Evolutionary conservation across 2,329 filamentous ascomycete species (phyloP).

Genomic region (Diaporthe longicolla): DNA sequence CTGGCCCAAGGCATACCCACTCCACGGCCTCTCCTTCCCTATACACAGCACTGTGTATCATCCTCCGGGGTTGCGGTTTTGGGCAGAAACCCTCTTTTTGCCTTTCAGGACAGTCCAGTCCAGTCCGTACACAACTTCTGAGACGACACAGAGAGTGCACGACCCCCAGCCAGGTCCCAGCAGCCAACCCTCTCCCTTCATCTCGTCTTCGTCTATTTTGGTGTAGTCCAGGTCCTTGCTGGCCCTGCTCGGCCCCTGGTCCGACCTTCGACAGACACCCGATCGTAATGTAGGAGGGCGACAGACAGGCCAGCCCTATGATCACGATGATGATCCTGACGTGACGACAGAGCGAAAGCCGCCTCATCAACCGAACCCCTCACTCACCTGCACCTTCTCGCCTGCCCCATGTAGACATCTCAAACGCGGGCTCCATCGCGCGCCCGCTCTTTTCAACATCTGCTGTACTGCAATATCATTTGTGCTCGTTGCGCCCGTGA

Average conservation of each 20-base stretch:
- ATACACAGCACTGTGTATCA: neutral
- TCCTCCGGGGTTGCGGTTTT: slow-evolving; percentile 19
- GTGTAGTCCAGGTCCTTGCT: slow-evolving; percentile 1
- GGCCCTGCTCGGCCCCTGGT: neutral
- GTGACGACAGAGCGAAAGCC: neutral
- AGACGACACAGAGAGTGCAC: slow-evolving; percentile 16
- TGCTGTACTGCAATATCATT: slow-evolving; percentile 19
- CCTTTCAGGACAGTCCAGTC: neutral
- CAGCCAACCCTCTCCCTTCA: slow-evolving; percentile 14
- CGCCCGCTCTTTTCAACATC: slow-evolving; percentile 21
- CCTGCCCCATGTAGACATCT: neutral
- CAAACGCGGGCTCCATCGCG: slow-evolving; percentile 19
- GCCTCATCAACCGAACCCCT: slow-evolving; percentile 9
- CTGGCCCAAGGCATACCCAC: neutral
- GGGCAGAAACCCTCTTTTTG: slow-evolving; percentile 34
- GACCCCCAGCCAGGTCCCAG: slow-evolving; percentile 15
- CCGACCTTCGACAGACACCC: slow-evolving; percentile 11
- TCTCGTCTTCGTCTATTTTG: slow-evolving; percentile 27
- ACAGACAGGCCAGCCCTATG: slow-evolving; percentile 25
- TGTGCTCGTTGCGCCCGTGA: slow-evolving; percentile 12
- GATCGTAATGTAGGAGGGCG: neutral
- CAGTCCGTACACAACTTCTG: slow-evolving; percentile 5
- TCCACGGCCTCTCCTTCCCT: too few species aligned
- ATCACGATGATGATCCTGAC: slow-evolving; percentile 13
- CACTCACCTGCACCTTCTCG: neutral